Evolutionary conservation across 1,139 yeast species (phyloP).

Genomic region (Pichia sp.): DNA sequence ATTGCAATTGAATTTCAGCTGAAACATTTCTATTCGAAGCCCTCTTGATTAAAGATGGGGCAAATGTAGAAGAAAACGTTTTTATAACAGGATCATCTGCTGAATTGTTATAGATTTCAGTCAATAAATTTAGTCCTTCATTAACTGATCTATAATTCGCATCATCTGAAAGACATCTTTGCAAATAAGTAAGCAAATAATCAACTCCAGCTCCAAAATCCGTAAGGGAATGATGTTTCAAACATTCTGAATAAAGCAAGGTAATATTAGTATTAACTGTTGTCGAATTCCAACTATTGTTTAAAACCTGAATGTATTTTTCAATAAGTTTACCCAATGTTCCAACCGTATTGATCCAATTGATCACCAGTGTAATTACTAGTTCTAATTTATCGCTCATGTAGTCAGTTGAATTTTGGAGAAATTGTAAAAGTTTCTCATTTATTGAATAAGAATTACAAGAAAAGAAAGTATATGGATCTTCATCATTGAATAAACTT

Average conservation of each 20-base stretch:
- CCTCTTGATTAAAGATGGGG: constrained; percentile 28
- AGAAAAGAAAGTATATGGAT: constrained; percentile 21
- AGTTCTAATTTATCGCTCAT: constrained; percentile 4
- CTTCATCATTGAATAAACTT: constrained; percentile 25
- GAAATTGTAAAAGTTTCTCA: constrained; percentile 6
- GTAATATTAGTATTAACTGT: constrained; percentile 25
- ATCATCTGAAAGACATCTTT: constrained; percentile 34
- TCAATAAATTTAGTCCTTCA: constrained; percentile 42
- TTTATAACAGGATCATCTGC: constrained; percentile 14
- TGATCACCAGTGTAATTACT: constrained; percentile 6
- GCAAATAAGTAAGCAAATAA: constrained; percentile 32
- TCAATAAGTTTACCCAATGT: constrained; percentile 22
- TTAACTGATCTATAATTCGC: constrained; percentile 44
- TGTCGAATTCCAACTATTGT: constrained; percentile 14
- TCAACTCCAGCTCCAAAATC: constrained; percentile 27
- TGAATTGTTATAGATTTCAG: constrained; percentile 30
- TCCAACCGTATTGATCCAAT: constrained; percentile 19
- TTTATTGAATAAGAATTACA: constrained; percentile 13
- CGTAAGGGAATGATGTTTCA: constrained; percentile 25
- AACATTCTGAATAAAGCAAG: constrained; percentile 28
- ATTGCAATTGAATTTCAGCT: constrained; percentile 43
- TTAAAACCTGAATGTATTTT: constrained; percentile 14
- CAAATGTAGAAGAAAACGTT: constrained; percentile 4
- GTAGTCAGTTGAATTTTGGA: neutral
- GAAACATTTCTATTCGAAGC: constrained; percentile 38